Evolutionary conservation across 139 green algal genomes (phyloP), one percentile per base, ranked within the genome.

Genomic region (Yamagishiella unicocca): DNA sequence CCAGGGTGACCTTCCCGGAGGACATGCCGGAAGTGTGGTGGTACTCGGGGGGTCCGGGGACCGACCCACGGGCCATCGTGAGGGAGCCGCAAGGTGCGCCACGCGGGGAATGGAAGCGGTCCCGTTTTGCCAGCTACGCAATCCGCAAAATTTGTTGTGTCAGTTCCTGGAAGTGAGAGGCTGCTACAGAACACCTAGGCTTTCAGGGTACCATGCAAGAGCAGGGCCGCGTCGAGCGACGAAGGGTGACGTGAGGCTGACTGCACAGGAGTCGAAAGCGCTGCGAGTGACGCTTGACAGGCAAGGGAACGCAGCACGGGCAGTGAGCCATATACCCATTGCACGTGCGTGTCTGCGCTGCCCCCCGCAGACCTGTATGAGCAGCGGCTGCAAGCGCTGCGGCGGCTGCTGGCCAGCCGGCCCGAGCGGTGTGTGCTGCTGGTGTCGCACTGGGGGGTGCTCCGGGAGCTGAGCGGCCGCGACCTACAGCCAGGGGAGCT

Each of bases 21-120:
- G 67, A 71, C 82, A 81, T 87, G 68, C 10, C 53, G 27, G 19
- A 81, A 27, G 67, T 87, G 68, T 87, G 82, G 82, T 87, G 82
- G 82, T 82, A 85, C 78, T 62, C 78, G 27, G 61, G 24, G 10
- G 43, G 21, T 2, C 54, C 37, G 17, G 55, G 17, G 14, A 38
- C 38, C 21, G 78, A 85, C 38, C 78, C 61, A 25, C 42, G 42
- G 42, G 38, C 14, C 40, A 29, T 85, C 4, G 22, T 29, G 22
- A 7, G 43, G 25, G 78, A 85, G 78, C 78, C 78, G 42, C 61
- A 85, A 46, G 61, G 78, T 80, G 72, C 29, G n/a, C 25, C 21
- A 8, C 31, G 14, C 17, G 9, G 17, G 9, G 9, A 37, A 40
- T 29, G 7, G 6, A 58, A 37, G 19, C 43, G 2, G 71, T 67